Conservation (phyloP, 306 rosid species). For the Inga leiocalycina region DNA sequence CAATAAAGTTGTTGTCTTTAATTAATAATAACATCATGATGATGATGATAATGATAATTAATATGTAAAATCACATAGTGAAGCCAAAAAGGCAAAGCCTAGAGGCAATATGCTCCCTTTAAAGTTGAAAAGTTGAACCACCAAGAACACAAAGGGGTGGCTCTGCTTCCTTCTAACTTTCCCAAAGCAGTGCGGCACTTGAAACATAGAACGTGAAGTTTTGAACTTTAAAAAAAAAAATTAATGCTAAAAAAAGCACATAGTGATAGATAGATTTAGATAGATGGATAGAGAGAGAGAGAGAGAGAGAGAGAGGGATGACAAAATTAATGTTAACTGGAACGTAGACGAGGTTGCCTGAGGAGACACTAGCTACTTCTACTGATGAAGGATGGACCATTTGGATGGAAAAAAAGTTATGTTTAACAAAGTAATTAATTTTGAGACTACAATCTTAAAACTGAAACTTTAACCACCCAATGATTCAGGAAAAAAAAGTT, state of each 20-base stretch:
- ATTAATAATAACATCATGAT: neutral
- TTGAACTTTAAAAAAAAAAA: constrained; percentile 44
- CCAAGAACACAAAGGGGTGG: constrained; percentile 57
- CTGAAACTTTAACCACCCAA: neutral
- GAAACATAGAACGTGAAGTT: constrained; percentile 52
- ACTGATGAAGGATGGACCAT: neutral
- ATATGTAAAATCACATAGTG: constrained; percentile 34
- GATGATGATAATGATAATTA: neutral
- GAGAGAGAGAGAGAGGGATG: neutral
- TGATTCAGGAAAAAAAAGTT: neutral
- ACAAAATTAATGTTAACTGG: constrained; percentile 17
- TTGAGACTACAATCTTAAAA: neutral
- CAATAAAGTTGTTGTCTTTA: constrained; percentile 34
- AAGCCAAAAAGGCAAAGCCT: constrained; percentile 45
- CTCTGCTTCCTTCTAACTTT: constrained; percentile 45
- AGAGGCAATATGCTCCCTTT: constrained; percentile 35
- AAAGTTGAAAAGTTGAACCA: constrained; percentile 44
- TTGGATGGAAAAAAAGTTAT: neutral
- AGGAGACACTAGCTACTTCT: neutral
- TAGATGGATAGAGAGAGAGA: neutral
- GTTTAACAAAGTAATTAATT: neutral
- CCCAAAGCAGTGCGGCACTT: constrained; percentile 59
- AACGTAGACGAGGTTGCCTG: neutral
- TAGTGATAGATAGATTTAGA: neutral
- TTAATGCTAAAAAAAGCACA: constrained; percentile 14